Base-by-base conservation (phyloP, 805 yeast species). In the Pachysolen tannophilus region DNA sequence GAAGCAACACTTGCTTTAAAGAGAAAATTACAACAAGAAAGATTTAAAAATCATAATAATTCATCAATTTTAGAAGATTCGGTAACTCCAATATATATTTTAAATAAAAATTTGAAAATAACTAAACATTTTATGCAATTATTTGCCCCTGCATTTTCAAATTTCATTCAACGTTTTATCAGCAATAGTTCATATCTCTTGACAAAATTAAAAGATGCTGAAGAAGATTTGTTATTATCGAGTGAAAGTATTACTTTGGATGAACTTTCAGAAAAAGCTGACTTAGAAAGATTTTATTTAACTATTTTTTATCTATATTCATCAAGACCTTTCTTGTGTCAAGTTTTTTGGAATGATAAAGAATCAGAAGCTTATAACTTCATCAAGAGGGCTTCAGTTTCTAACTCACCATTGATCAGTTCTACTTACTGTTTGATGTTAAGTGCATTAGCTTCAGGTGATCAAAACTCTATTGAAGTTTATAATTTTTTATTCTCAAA, bases 281-380 rank as follows among this genome's bases (percentile, higher is more conserved):
- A 92, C 43, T 60, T 92, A 26, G 98, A 92, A 53, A 67, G 95
- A 42, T 84, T 90, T 48, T 88, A 85, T 49, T 51, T 88, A 43
- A 69, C 90, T 3, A 65, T 85, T 39, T 79, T 78, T 28, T 82
- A 72, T 51, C 65, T 85, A 6, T 87, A 81, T 52, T 61, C 70
- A 19, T 66, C 72, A 13, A 65, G 94, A 38, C 75, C 78, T 1
- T 67, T 69, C 1, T 58, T 78, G 6, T 70, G 82, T 10, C 48
- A 65, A 2, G 57, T 60, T 9, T 82, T 84, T 49, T 88, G 95
- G 94, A 53, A 56, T 9, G 84, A 81, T 43, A 61, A 71, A 14
- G 76, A 70, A 35, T 71, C 80, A 10, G 77, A 78, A 38, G 63
- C 85, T 2, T 67, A 74, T 48, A 97, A 95, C 0, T 88, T 92